A percentile compares a stretch with the other conserved stretches of the same genome.
These are phyloP conservation scores for Adansonia grandidieri DNA, from an alignment of 441 rosid genomes.

Conservation along the genomic window DNA sequence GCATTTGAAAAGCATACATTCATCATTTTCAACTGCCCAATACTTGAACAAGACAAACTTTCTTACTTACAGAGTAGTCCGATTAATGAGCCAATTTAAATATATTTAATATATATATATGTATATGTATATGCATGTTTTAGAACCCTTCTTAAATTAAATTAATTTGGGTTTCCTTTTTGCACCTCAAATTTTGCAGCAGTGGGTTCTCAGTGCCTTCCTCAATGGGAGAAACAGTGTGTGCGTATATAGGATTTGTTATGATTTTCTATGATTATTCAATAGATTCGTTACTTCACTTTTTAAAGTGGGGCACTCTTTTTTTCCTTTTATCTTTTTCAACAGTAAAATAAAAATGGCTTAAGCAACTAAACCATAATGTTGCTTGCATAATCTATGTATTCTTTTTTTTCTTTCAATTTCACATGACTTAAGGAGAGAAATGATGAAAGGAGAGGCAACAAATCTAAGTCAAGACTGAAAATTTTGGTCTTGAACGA, in stretches of 20 bases:
- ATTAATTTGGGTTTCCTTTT: background rate
- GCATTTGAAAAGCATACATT: slow-evolving; percentile 21
- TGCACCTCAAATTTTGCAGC: background rate
- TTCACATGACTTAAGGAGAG: background rate
- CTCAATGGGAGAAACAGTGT: slow-evolving; percentile 5
- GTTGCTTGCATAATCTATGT: background rate
- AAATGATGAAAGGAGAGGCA: background rate
- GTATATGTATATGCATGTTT: no score
- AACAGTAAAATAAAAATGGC: background rate
- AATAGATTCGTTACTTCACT: background rate
- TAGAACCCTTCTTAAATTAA: background rate
- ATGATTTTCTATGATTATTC: slow-evolving; percentile 14
- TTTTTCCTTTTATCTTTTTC: background rate
- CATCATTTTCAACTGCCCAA: slow-evolving; percentile 21
- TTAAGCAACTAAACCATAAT: background rate
- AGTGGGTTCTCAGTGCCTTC: background rate
- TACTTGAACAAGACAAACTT: slow-evolving; percentile 31
- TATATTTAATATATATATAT: no score
- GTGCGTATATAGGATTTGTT: background rate
- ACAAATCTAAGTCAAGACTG: background rate
- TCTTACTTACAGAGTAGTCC: background rate
- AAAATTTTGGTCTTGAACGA: background rate
- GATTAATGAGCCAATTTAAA: background rate
- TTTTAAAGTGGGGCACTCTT: background rate
- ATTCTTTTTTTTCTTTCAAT: background rate